Base-by-base conservation (phyloP, 1,284 basidiomycete species). In the Sporisorium sorghi region DNA sequence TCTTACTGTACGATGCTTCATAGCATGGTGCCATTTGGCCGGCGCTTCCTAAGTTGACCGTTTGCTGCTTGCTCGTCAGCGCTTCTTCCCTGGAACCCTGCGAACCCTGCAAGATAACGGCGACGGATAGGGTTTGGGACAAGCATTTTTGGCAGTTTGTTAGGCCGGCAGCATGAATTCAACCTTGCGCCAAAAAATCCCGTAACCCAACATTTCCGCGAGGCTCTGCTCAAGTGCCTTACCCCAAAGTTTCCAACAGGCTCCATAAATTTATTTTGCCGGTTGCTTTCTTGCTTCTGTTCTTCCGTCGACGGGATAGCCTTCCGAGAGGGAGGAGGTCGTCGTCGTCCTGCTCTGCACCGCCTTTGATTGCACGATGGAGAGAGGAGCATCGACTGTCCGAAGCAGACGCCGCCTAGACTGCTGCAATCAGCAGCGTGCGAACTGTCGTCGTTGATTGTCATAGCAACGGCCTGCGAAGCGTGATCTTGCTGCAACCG, bases 221-320 rank as follows among this genome's bases (percentile, higher is more conserved):
- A 17, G 12, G 35, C 17, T 23, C 46, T 46, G 48, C 28, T 37
- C 9, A 56, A 21, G 35, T 30, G 50, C 51, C 57, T 49, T 37
- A 12, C 63, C 63, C 63, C 63, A 66, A 66, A 66, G 28, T 66
- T 59, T 66, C 52, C 51, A 66, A 11, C 7, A 19, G 48, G n/a
- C 37, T 40, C n/a, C n/a, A n/a, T 40, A 30, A 9, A 30, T 30
- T 30, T 5, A 30, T 30, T 30, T 30, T 30, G 3, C 8, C 1
- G 37, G n/a, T 40, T 19, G 37, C n/a, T 8, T 37, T n/a, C 17
- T 37, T n/a, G 37, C 37, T 19, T 19, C 5, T 17, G 4, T 11
- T n/a, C n/a, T n/a, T n/a, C n/a, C n/a, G n/a, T n/a, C n/a, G 37
- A 30, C 28, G 28, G 28, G 28, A 30, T 5, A 30, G 28, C 28